Conservation (phyloP, 495 filamentous ascomycete genomes). For the Neurospora sp. region DNA sequence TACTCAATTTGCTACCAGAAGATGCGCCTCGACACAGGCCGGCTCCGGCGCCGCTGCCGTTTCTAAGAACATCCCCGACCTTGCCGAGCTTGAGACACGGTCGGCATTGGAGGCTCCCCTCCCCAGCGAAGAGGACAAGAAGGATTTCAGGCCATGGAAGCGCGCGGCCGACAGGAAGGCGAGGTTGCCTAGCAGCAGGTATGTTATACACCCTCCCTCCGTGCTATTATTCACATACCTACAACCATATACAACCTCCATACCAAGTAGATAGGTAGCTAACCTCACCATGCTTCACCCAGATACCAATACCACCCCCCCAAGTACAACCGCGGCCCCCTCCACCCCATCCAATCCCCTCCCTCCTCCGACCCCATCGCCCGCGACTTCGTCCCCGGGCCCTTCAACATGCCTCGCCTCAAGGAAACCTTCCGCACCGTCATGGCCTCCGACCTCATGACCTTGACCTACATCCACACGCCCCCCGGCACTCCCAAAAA, state of each 20-base stretch:
- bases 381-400: constrained; percentile 81
- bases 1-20: constrained; percentile 16
- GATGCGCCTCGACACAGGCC: constrained; percentile 29
- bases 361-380: constrained; percentile 75
- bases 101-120: constrained; percentile 24
- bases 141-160: constrained; percentile 29
- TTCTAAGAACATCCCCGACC: constrained; percentile 6
- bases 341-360: constrained; percentile 84
- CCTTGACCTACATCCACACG: constrained; percentile 72
- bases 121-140: constrained; percentile 22
- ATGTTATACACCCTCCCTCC: not conserved
- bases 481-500: constrained; percentile 59
- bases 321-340: constrained; percentile 83
- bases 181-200: constrained; percentile 30
- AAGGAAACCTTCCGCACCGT: constrained; percentile 84
- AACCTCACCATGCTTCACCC: not conserved
- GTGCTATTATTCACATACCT: no score
- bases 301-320: constrained; percentile 92
- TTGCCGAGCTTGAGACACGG: constrained; percentile 29
- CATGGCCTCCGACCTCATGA: constrained; percentile 80
- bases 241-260: no score
- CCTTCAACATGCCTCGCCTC: constrained; percentile 79
- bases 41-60: not conserved
- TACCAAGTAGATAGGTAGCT: no score
- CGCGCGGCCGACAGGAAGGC: constrained; percentile 30